Evolutionary conservation across 1,284 basidiomycete species (phyloP), one percentile per base, ranked within the genome.

Genomic region (Papiliotrema flavescens): DNA sequence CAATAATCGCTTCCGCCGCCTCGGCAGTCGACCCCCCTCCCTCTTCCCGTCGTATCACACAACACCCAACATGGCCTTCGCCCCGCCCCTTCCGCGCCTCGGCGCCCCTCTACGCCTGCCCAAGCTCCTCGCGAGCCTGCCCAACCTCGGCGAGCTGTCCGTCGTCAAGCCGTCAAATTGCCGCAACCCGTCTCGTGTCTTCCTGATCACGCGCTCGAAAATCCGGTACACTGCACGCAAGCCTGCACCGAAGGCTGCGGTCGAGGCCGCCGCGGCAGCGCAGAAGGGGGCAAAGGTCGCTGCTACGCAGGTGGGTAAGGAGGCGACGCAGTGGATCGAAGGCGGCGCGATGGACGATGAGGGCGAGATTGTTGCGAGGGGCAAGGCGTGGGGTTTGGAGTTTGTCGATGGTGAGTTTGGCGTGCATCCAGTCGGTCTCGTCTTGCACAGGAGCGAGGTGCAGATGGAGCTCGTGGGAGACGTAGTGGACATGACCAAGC

Each of bases 321-420:
- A 19, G 26, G 9, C 2, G 35, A 19, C 35, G 40, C 7, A 14
- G 49, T 13, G 11, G 1, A 19, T 14, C n/a, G 20, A 43, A 20
- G 28, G 26, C 17, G 26, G n/a, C 8, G 35, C 1, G 20, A 47
- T 4, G 26, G 60, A 52, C 13, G 20, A 26, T 17, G n/a, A n/a
- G n/a, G 58, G 50, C 11, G 51, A 57, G 20, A 37, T 66, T 14
- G 57, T 51, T 39, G 63, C 56, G 2, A 47, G 45, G 34, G 69
- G 67, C 14, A 62, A 64, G 41, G 67, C 60, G 1, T 71, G 67
- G 67, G 69, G 63, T 24, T 57, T 66, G 53, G 51, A 64, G 24
- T 68, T 71, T 58, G 61, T 59, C 59, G 61, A 64, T 53, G 67
- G 69, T 71, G 46, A 53, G 65, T 64, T 45, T 9, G 43, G 19